These are phyloP conservation scores for Diospyros kaki DNA, from an alignment of 148 eudicot species.

Conservation along the genomic window DNA sequence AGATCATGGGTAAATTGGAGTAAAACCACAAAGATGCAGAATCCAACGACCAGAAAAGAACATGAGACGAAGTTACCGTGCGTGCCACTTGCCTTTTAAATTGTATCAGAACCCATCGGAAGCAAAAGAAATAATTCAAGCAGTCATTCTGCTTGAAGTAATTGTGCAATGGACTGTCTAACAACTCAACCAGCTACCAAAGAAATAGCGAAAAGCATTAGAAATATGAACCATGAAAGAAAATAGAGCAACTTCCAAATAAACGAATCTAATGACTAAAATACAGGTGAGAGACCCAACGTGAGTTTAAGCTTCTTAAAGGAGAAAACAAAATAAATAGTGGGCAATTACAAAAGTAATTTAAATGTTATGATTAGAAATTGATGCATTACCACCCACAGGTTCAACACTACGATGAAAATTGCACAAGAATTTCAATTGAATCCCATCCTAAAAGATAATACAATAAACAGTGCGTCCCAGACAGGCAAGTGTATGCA, in stretches of 20 bases:
- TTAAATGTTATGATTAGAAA: neutral
- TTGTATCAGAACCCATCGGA: conserved; percentile 97
- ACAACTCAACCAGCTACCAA: conserved; percentile 83
- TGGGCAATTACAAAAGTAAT: neutral
- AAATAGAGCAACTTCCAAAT: neutral
- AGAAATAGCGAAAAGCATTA: conserved; percentile 9
- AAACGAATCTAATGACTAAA: conserved; percentile 1
- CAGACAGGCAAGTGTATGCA: neutral
- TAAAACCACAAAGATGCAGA: neutral
- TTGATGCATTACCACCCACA: neutral
- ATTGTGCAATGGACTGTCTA: conserved; percentile 75
- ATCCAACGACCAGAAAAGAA: conserved; percentile 4
- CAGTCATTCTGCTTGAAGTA: conserved; percentile 84
- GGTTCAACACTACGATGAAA: no score
- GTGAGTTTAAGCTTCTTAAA: neutral
- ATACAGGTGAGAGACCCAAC: neutral
- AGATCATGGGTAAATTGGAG: neutral
- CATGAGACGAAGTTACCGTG: neutral
- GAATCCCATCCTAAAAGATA: neutral
- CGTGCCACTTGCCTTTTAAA: conserved; percentile 67
- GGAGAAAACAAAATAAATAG: neutral
- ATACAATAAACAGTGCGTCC: neutral
- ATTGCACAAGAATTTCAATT: neutral
- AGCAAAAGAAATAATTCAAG: conserved; percentile 94
- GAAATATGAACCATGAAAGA: neutral